phyloP scores from a whole-genome alignment of 2,329 filamentous ascomycete genomes.

The Leptodontidium sp. region DNA sequence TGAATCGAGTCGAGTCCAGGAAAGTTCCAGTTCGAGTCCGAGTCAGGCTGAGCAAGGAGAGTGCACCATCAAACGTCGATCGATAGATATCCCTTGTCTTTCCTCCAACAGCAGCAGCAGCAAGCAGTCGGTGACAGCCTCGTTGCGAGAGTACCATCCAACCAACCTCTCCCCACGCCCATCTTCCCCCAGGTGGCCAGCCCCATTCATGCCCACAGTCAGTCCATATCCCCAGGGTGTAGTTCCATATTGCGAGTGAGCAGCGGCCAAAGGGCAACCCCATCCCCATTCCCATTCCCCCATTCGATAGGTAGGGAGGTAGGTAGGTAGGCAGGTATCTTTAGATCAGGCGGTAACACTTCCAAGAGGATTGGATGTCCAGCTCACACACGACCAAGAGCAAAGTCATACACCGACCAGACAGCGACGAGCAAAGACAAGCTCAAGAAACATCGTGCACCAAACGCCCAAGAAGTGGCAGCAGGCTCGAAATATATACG shows the following conservation, averaged over 20 bases:
- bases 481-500: slow-evolving; percentile 16
- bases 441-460: slow-evolving; percentile 3
- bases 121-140: neutral
- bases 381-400: slow-evolving; percentile 3
- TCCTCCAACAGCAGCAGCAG: neutral
- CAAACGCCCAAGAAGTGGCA: slow-evolving; percentile 15
- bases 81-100: neutral
- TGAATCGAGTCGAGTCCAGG: neutral
- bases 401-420: slow-evolving; percentile 1
- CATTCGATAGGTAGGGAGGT: neutral
- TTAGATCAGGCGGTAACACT: slow-evolving; percentile 3
- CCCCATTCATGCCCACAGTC: slow-evolving; percentile 3
- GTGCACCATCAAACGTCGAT: neutral
- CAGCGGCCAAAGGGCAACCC: neutral
- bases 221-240: neutral
- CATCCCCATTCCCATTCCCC: neutral
- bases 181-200: neutral
- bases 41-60: neutral
- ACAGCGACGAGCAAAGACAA: slow-evolving; percentile 10
- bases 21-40: neutral
- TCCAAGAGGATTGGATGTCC: slow-evolving; percentile 10
- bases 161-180: neutral
- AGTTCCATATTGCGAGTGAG: slow-evolving; percentile 6
- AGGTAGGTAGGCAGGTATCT: neutral
- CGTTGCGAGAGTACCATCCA: neutral